Conservation (phyloP, 1,284 basidiomycete species). For the Phaffia rhodozyma region DNA sequence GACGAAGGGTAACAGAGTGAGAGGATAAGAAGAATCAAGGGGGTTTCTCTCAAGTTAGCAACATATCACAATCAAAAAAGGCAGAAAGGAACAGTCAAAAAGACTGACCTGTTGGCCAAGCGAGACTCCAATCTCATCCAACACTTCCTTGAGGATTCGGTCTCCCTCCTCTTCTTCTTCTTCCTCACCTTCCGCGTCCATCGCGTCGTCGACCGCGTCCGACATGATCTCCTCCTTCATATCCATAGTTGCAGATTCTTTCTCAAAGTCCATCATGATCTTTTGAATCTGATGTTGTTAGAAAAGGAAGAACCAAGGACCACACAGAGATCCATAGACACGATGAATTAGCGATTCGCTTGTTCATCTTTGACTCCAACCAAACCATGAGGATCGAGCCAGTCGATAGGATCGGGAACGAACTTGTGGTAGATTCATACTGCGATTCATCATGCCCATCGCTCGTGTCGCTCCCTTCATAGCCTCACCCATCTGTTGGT, state of each 20-base stretch:
- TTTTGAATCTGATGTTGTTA: conserved; percentile 57
- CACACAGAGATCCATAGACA: too few relatives aligned
- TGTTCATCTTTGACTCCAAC: too few relatives aligned
- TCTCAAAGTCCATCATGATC: conserved; percentile 97
- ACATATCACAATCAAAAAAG: conserved; percentile 1
- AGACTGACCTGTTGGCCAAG: conserved; percentile 72
- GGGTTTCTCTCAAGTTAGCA: not conserved
- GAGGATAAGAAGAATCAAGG: not conserved
- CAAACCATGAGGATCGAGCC: too few relatives aligned
- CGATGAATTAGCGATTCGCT: too few relatives aligned
- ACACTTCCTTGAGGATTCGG: conserved; percentile 87
- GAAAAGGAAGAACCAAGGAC: not conserved
- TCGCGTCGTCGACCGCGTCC: conserved; percentile 94
- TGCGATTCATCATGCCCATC: conserved; percentile 96
- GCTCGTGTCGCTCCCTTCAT: conserved; percentile 97
- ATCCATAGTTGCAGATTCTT: conserved; percentile 94
- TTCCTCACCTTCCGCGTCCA: conserved; percentile 85
- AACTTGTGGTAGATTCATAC: conserved; percentile 70
- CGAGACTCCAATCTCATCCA: conserved; percentile 93
- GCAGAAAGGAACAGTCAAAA: conserved; percentile 15
- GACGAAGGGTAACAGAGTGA: not conserved
- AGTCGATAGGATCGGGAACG: not conserved
- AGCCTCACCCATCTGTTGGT: conserved; percentile 98
- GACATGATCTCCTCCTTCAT: conserved; percentile 99
- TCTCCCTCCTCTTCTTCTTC: conserved; percentile 90